phyloP scores from a whole-genome alignment of 73 alveolate species.

The Paramecium sexaurelia region DNA sequence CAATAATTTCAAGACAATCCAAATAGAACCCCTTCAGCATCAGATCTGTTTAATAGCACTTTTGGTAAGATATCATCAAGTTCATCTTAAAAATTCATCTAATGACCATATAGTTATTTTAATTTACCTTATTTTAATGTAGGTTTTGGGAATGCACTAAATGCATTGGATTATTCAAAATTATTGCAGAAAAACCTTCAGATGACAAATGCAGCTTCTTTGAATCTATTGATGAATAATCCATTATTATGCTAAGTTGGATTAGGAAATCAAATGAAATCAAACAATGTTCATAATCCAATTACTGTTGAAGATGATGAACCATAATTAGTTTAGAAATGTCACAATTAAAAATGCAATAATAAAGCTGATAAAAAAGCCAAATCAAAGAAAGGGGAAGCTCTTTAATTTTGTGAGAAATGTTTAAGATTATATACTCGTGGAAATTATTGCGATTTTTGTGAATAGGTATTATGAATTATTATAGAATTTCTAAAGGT shows the following conservation, averaged over 20 bases:
- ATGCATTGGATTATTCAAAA: background rate
- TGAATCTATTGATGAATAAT: background rate
- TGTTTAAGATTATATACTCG: conserved; percentile 25
- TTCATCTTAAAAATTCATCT: background rate
- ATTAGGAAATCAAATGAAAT: background rate
- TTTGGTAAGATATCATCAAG: conserved; percentile 12
- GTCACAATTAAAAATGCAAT: conserved; percentile 23
- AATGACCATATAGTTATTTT: conserved; percentile 1
- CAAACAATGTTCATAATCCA: conserved; percentile 7
- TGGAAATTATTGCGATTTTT: conserved; percentile 57
- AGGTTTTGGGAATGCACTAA: background rate
- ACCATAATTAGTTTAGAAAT: conserved; percentile 10
- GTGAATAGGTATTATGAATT: conserved; percentile 27
- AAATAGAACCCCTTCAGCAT: background rate
- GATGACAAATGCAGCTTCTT: background rate
- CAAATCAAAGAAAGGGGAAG: background rate
- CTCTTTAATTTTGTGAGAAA: conserved; percentile 25
- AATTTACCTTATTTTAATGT: background rate
- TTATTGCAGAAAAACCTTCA: background rate
- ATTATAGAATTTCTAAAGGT: background rate
- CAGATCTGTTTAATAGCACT: background rate
- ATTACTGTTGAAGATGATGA: conserved; percentile 51
- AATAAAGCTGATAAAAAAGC: conserved; percentile 32
- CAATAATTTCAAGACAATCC: background rate
- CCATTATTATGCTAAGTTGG: background rate